Evolutionary conservation across 805 yeast species (phyloP).

Genomic region (Nakazawaea ishiwadae): DNA sequence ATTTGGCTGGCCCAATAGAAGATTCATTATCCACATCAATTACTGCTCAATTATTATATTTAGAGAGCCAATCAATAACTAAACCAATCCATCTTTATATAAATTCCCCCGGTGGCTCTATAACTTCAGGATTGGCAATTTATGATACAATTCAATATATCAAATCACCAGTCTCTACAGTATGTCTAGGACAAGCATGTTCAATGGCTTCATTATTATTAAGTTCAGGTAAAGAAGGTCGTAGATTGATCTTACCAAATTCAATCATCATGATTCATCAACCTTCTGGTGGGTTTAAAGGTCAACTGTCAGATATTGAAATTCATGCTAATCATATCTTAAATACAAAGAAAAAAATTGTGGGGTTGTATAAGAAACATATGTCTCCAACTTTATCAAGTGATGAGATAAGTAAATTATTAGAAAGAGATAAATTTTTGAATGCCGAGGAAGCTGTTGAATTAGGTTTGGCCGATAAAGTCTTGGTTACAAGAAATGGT

Average conservation of each 20-base stretch:
- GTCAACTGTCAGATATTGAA: conserved; percentile 28
- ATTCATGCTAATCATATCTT: conserved; percentile 29
- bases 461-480: conserved; percentile 27
- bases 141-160: conserved; percentile 31
- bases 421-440: conserved; percentile 22
- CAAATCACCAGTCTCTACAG: conserved; percentile 26
- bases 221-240: conserved; percentile 24
- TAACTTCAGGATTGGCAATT: conserved; percentile 28
- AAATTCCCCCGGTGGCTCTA: conserved; percentile 30
- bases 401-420: conserved; percentile 16
- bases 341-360: conserved; percentile 23
- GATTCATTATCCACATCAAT: conserved; percentile 16
- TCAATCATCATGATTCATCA: conserved; percentile 30
- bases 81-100: conserved; percentile 22
- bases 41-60: conserved; percentile 17
- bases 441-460: conserved; percentile 26
- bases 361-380: conserved; percentile 23
- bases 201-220: conserved; percentile 29
- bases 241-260: conserved; percentile 26
- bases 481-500: conserved; percentile 17
- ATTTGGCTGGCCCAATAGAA: conserved; percentile 15
- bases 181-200: conserved; percentile 30
- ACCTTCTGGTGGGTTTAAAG: conserved; percentile 26
- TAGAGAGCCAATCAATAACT: conserved; percentile 20
- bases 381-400: conserved; percentile 16